These are phyloP conservation scores for Penicillium canescens DNA, from an alignment of 495 filamentous ascomycete species.

Conservation along the genomic window DNA sequence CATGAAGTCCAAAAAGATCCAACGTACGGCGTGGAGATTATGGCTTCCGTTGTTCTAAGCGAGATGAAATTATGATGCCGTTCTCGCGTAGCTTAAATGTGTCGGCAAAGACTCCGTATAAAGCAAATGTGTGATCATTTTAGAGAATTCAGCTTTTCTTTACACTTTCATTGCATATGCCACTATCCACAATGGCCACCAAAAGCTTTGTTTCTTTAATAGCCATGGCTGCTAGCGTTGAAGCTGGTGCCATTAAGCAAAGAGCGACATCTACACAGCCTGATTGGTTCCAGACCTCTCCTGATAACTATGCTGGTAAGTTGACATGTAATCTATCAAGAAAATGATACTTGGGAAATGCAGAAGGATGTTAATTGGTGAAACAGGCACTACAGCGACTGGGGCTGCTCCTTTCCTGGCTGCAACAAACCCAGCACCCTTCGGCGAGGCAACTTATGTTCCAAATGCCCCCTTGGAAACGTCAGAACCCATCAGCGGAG, in stretches of 20 bases:
- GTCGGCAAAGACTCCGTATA: too few relatives aligned
- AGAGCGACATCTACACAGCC: conserved; percentile 12
- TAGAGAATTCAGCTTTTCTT: too few relatives aligned
- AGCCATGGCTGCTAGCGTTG: conserved; percentile 2
- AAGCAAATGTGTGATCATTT: too few relatives aligned
- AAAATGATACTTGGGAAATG: neutral
- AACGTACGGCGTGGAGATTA: too few relatives aligned
- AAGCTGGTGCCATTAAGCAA: conserved; percentile 6
- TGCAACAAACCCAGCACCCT: conserved; percentile 53
- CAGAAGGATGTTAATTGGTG: neutral
- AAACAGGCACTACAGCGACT: conserved; percentile 57
- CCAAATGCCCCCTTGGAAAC: conserved; percentile 61
- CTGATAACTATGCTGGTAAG: conserved; percentile 16
- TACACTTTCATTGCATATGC: too few relatives aligned
- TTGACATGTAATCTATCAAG: neutral
- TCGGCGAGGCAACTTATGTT: conserved; percentile 47
- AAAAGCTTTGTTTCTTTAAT: neutral
- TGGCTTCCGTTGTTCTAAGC: too few relatives aligned
- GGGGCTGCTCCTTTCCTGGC: conserved; percentile 57
- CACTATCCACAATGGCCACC: too few relatives aligned
- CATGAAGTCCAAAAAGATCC: too few relatives aligned
- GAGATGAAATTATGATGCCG: too few relatives aligned
- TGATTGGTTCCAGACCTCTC: conserved; percentile 22
- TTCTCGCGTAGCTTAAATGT: too few relatives aligned
- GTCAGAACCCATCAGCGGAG: conserved; percentile 52